Percentiles rank a stretch among this genome's conserved stretches.
Conservation (phyloP, 345 rosid genomes). For the Eucalyptus sp. region DNA sequence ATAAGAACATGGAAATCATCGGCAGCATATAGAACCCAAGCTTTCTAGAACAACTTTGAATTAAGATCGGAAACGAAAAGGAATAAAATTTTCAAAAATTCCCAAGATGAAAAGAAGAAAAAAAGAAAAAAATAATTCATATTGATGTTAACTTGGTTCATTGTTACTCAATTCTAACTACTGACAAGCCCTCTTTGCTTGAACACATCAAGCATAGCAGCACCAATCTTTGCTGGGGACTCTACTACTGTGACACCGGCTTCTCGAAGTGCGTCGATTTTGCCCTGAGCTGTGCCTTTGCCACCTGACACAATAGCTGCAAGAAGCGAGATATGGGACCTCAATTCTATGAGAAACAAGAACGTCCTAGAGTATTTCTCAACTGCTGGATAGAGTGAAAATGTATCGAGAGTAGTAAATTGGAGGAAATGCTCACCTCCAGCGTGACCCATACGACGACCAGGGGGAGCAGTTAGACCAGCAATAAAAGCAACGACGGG, state of each 20-base stretch:
- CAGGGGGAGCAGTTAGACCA: constrained; percentile 96
- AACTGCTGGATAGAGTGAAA: background rate
- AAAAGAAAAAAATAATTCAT: background rate
- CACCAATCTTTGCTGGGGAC: constrained; percentile 89
- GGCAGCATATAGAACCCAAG: background rate
- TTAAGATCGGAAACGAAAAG: background rate
- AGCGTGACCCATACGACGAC: constrained; percentile 99
- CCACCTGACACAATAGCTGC: constrained; percentile 95
- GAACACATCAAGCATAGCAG: constrained; percentile 67
- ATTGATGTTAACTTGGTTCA: background rate
- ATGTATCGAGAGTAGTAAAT: background rate
- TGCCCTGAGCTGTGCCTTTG: constrained; percentile 95
- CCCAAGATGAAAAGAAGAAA: background rate
- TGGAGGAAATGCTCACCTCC: constrained; percentile 47
- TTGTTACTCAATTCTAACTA: background rate
- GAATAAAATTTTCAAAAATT: background rate
- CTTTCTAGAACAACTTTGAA: background rate
- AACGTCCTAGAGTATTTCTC: background rate
- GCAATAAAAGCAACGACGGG: constrained; percentile 96
- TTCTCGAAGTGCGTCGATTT: constrained; percentile 69
- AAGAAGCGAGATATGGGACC: background rate
- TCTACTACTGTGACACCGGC: constrained; percentile 91
- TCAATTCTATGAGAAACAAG: background rate
- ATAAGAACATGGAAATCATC: background rate
- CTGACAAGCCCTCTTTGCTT: constrained; percentile 57